Base-by-base conservation (phyloP, 306 rosid genomes). In the Prinsepia uniflora region DNA sequence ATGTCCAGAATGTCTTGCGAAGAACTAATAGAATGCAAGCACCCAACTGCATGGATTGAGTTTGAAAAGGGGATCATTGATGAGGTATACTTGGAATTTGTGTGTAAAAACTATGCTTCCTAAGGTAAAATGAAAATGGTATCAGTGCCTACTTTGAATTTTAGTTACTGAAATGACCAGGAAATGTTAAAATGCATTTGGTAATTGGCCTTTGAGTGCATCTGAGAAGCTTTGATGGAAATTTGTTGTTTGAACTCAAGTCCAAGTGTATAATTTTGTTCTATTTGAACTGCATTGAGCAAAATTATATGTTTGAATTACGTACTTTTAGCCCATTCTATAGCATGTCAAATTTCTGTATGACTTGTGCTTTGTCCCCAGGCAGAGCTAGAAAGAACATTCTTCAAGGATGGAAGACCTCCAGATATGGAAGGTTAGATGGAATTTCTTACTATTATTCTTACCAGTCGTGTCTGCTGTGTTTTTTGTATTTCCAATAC, bases 21-120 rank as follows among this genome's bases (percentile, higher is more conserved):
- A 65, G 92, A 94, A 75, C 87, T 94, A 63, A 60, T 89, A 49
- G 96, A 94, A 77, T 79, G 80, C 82, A 90, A 90, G 86, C 87
- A 89, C 75, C 97, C 97, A 55, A 86, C 87, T 10, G 83, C 96
- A 4, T 94, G 98, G 98, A 39, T 82, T 45, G 92, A 94, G 75
- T 94, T 90, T 22, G 97, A 90, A 72, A 94, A 86, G 82, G 97
- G 98, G 63, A 63, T 83, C 71, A 94, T 91, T 76, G 92, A 87
- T 82, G 98, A 90, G 98, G 98, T 94, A 85, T 67, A 41, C 55
- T 44, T 72, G 19, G 40, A 74, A 72, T 76, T 72, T 52, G 59
- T 72, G 63, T 48, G 13, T 11, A 36, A 12, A 58, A 22, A 6
- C 19, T 72, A 41, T 43, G 55, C 53, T 40, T 54, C 22, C 3